A percentile compares a stretch with the other conserved stretches of the same genome.
Conservation (phyloP, 768 basidiomycete species). For the Tricholoma saponaceum region DNA sequence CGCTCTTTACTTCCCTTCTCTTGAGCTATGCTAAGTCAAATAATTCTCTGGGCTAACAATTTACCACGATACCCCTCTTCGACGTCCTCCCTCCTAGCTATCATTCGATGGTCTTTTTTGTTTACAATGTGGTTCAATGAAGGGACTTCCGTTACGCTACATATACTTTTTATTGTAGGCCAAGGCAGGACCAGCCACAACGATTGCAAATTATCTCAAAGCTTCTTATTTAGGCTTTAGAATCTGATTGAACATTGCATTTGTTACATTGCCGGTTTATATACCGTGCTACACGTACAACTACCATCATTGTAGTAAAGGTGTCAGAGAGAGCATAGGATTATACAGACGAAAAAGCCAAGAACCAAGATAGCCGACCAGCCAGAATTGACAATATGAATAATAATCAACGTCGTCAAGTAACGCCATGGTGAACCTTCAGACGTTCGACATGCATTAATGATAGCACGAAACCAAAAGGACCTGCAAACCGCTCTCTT, state of each 20-base stretch:
- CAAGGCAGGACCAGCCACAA: not conserved
- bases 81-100: slow-evolving; percentile 4
- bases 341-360: not conserved
- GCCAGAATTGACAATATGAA: not conserved
- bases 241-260: not conserved
- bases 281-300: not conserved
- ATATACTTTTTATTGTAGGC: not conserved
- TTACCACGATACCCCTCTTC: slow-evolving; percentile 2
- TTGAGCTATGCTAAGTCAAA: not conserved
- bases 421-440: not conserved
- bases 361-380: not conserved
- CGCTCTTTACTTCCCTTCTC: not conserved
- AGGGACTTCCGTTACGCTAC: not conserved
- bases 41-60: slow-evolving; percentile 3
- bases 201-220: not conserved
- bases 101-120: not conserved
- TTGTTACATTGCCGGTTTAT: not conserved
- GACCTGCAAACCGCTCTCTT: slow-evolving; percentile 59
- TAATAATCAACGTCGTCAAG: too few species aligned
- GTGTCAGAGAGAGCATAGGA: not conserved
- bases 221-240: not conserved
- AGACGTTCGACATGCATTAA: slow-evolving; percentile 16
- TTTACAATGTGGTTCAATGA: not conserved
- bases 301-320: not conserved
- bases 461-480: slow-evolving; percentile 51